A percentile compares a stretch with the other conserved stretches of the same genome.
phyloP scores from a whole-genome alignment of 768 basidiomycete genomes.

The Leccinum barrowsii region DNA sequence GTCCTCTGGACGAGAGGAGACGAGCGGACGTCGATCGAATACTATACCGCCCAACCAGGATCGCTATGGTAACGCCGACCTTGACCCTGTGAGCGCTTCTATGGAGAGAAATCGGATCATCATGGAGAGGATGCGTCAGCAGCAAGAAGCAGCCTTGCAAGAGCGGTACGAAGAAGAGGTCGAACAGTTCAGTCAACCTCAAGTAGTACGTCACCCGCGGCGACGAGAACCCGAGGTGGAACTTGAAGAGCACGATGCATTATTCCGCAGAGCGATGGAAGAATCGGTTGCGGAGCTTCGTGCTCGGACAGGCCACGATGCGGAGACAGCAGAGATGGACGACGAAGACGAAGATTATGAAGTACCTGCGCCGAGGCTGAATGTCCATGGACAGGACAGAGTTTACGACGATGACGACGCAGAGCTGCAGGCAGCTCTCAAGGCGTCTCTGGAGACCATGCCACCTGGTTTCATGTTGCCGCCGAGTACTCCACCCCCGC shows the following conservation, averaged over 20 bases:
- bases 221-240: conserved; percentile 21
- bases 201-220: conserved; percentile 5
- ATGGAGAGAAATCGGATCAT: conserved; percentile 59
- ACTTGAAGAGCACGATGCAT: conserved; percentile 48
- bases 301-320: conserved; percentile 19
- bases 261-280: conserved; percentile 44
- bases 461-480: conserved; percentile 50
- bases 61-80: conserved; percentile 26
- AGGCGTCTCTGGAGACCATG: conserved; percentile 69
- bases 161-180: conserved; percentile 51
- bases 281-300: conserved; percentile 22
- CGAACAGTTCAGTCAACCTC: conserved; percentile 19
- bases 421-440: conserved; percentile 83
- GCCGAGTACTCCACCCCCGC: conserved; percentile 7
- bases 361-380: not conserved
- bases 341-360: conserved; percentile 25
- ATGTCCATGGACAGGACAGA: conserved; percentile 27
- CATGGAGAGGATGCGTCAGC: conserved; percentile 58
- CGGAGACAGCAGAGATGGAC: conserved; percentile 10
- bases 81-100: conserved; percentile 63
- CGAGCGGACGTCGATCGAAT: conserved; percentile 6
- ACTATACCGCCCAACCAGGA: conserved; percentile 31
- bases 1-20: conserved; percentile 15
- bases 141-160: conserved; percentile 65
- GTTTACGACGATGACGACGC: conserved; percentile 86